Percentiles rank a stretch among this genome's conserved stretches.
phyloP scores from a whole-genome alignment of 1,139 yeast species.

The Blastobotrys raffinosifermentans region DNA sequence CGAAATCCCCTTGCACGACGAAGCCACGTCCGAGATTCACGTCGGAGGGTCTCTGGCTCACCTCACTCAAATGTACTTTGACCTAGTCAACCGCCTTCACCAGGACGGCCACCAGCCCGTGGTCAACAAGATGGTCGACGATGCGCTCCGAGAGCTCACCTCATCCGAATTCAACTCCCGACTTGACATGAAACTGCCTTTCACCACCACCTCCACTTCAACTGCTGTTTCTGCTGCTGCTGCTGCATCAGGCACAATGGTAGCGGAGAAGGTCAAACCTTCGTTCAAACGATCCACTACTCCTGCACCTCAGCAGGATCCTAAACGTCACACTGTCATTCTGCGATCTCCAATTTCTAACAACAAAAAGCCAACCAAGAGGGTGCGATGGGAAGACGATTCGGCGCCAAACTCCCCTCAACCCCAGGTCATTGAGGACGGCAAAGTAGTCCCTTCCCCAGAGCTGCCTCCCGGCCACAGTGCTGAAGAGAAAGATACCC shows the following conservation, averaged over 20 bases:
- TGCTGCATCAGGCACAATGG: too few relatives aligned
- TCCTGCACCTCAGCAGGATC: slow-evolving; percentile 3
- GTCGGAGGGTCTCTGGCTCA: slow-evolving; percentile 12
- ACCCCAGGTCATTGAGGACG: too few relatives aligned
- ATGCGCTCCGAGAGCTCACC: neutral
- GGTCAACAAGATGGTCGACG: slow-evolving; percentile 6
- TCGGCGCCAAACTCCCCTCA: slow-evolving; percentile 3
- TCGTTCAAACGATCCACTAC: slow-evolving; percentile 14
- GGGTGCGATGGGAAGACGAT: slow-evolving; percentile 29
- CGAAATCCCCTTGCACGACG: slow-evolving; percentile 13
- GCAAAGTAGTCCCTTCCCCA: too few relatives aligned
- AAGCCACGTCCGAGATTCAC: slow-evolving; percentile 10
- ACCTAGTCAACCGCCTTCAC: neutral
- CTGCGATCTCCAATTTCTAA: slow-evolving; percentile 18
- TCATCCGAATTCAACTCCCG: slow-evolving; percentile 4
- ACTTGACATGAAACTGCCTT: slow-evolving; percentile 1
- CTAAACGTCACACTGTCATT: slow-evolving; percentile 15
- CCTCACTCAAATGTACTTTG: slow-evolving; percentile 9
- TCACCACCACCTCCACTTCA: neutral
- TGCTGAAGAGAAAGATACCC: neutral
- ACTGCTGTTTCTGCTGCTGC: neutral
- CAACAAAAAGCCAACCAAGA: slow-evolving; percentile 20
- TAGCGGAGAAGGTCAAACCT: too few relatives aligned
- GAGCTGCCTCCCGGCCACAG: neutral
- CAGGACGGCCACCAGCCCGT: slow-evolving; percentile 1